Conservation (phyloP, 768 basidiomycete species). For the Amanita inopinata region DNA sequence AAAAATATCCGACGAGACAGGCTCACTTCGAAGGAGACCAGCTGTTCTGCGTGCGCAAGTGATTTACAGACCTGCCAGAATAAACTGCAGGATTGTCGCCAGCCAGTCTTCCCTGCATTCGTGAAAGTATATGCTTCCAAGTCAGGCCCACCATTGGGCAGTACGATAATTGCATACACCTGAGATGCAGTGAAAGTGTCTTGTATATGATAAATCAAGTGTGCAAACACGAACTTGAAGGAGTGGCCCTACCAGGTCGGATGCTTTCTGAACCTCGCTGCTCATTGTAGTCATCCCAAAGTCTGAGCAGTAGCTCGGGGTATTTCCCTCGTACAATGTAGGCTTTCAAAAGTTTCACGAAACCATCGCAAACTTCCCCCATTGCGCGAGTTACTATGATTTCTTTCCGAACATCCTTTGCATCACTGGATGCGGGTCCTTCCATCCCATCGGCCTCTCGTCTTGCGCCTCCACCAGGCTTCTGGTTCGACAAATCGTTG, state of each 20-base stretch:
- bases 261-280: slow-evolving; percentile 75
- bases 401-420: slow-evolving; percentile 71
- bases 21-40: slow-evolving; percentile 81
- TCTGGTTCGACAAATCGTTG: slow-evolving; percentile 8
- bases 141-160: slow-evolving; percentile 86
- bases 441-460: slow-evolving; percentile 29
- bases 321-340: slow-evolving; percentile 85
- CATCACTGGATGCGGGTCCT: slow-evolving; percentile 61
- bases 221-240: slow-evolving; percentile 1
- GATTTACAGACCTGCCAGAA: slow-evolving; percentile 86
- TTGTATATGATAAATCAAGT: slow-evolving; percentile 19
- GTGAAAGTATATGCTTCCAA: slow-evolving; percentile 77
- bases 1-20: no score
- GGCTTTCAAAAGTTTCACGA: slow-evolving; percentile 71
- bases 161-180: slow-evolving; percentile 80
- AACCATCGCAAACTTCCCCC: slow-evolving; percentile 68
- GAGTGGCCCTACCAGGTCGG: slow-evolving; percentile 55
- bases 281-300: slow-evolving; percentile 82
- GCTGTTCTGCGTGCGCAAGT: slow-evolving; percentile 69
- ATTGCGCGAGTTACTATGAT: slow-evolving; percentile 68
- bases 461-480: slow-evolving; percentile 9
- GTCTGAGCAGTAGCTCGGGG: slow-evolving; percentile 61
- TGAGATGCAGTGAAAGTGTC: slow-evolving; percentile 72
- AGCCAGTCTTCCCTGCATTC: slow-evolving; percentile 46
- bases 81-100: slow-evolving; percentile 81